Evolutionary conservation across 352 stramenopile species (phyloP).

Genomic region (Globisporangium paroecandrum): DNA sequence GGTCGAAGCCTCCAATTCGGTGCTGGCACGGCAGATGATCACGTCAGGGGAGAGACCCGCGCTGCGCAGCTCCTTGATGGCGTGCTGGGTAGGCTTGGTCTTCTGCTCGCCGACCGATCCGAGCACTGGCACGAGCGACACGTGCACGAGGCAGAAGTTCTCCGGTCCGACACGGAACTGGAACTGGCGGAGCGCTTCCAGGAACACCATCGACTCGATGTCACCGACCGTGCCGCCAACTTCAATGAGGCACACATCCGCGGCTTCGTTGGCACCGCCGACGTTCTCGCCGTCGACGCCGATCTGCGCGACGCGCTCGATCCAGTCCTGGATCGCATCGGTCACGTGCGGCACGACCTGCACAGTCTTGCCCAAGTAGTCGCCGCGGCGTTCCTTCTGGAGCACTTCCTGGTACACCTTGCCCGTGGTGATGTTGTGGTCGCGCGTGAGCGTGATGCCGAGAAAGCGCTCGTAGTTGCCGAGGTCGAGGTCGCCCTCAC

Average conservation of each 20-base stretch:
- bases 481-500: slow-evolving; percentile 96
- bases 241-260: slow-evolving; percentile 99
- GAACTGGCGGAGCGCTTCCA: slow-evolving; percentile 99
- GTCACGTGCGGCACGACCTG: slow-evolving; percentile 98
- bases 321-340: slow-evolving; percentile 95
- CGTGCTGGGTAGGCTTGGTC: slow-evolving; percentile 99
- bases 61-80: slow-evolving; percentile 96
- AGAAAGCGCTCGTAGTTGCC: slow-evolving; percentile 99
- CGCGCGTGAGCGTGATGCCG: slow-evolving; percentile 91
- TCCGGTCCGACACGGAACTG: slow-evolving; percentile 97
- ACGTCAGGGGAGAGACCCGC: slow-evolving; percentile 96
- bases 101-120: slow-evolving; percentile 99
- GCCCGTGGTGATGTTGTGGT: slow-evolving; percentile 99
- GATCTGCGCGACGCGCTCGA: slow-evolving; percentile 96
- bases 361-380: slow-evolving; percentile 99
- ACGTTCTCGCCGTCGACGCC: slow-evolving; percentile 74
- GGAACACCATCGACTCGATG: slow-evolving; percentile 99
- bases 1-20: slow-evolving; percentile 91
- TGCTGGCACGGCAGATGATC: slow-evolving; percentile 95
- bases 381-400: slow-evolving; percentile 92
- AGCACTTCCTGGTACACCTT: slow-evolving; percentile 98
- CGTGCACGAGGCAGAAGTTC: slow-evolving; percentile 99
- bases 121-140: slow-evolving; percentile 98
- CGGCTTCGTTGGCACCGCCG: slow-evolving; percentile 32
- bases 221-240: slow-evolving; percentile 99